These are phyloP conservation scores for Allantophomopsis lycopodina DNA, from an alignment of 2,329 filamentous ascomycete species.

Conservation along the genomic window DNA sequence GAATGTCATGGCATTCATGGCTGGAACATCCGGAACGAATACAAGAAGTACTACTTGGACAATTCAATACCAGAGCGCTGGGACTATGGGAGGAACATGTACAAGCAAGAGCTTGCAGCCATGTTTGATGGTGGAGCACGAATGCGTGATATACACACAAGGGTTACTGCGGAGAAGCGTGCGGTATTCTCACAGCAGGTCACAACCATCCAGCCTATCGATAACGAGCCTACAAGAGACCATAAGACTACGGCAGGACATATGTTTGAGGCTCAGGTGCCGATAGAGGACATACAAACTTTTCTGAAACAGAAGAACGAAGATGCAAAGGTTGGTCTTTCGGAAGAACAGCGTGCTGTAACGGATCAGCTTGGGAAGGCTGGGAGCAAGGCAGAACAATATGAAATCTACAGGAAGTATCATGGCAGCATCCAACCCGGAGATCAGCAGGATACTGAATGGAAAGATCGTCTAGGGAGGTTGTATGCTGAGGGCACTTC, in stretches of 20 bases:
- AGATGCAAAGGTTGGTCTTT: too few species aligned
- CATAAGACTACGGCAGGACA: background rate
- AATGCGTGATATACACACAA: background rate
- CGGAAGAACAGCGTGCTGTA: too few species aligned
- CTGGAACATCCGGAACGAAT: background rate
- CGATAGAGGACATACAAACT: too few species aligned
- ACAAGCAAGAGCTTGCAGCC: background rate
- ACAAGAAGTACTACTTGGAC: background rate
- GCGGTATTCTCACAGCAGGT: background rate
- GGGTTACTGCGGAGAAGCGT: background rate
- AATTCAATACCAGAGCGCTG: background rate
- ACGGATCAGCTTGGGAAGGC: too few species aligned
- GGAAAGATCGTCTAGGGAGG: too few species aligned
- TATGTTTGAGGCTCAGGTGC: background rate
- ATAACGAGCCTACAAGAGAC: background rate
- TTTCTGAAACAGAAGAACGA: too few species aligned
- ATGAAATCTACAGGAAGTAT: too few species aligned
- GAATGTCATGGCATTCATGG: too few species aligned
- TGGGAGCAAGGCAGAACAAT: too few species aligned
- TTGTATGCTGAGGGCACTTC: too few species aligned
- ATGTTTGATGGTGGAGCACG: background rate
- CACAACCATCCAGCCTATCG: background rate
- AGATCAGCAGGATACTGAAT: too few species aligned
- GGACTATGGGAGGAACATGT: background rate
- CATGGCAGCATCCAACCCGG: too few species aligned